Base-by-base conservation (phyloP, 192 early-diverging fungal genomes). In the Powellomyces hirtus region DNA sequence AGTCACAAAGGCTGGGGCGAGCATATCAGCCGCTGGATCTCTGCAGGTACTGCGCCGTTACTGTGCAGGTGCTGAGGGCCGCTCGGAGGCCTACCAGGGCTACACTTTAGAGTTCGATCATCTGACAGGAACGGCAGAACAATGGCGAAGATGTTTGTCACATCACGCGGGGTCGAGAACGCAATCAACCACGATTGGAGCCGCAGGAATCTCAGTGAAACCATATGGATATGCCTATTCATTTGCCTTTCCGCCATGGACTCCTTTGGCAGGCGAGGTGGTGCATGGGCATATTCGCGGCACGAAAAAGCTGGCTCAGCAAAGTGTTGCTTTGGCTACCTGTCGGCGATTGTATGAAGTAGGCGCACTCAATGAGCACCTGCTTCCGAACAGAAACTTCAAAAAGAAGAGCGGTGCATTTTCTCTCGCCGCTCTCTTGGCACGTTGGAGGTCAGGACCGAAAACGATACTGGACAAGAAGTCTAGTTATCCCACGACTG, bases 361-460 rank as follows among this genome's bases (percentile, higher is more conserved):
- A 0, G 89, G 88, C 1, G 88, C 82, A 0, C 79, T 96, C 26
- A 84, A 91, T 65, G 89, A 93, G 38, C 79, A 92, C 38, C 78
- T 96, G 18, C 50, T 86, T 10, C 92, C 92, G 0, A 66, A 64
- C 52, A 16, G 51, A 1, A 14, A 55, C 6, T 60, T 44, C 27
- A 59, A 59, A 20, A 20, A 24, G 18, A 55, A 57, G 26, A 8
- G 37, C 29, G 45, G 36, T 8, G 57, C 58, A 6, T 70, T 59
- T 53, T 70, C 59, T 55, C 78, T 59, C 18, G 30, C 57, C 5
- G 16, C 20, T 35, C 31, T 68, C 38, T 38, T 59, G 8, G 33
- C 51, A 13, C 51, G 56, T 0, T 51, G 42, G 63, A 18, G 34
- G 2, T 20, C 22, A 20, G 38, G 42, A n/a, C 37, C 13, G 7